Percentiles rank a stretch among this genome's conserved stretches.
Conservation (phyloP, 2,329 filamentous ascomycete species). For the Sporothrix inflata region DNA sequence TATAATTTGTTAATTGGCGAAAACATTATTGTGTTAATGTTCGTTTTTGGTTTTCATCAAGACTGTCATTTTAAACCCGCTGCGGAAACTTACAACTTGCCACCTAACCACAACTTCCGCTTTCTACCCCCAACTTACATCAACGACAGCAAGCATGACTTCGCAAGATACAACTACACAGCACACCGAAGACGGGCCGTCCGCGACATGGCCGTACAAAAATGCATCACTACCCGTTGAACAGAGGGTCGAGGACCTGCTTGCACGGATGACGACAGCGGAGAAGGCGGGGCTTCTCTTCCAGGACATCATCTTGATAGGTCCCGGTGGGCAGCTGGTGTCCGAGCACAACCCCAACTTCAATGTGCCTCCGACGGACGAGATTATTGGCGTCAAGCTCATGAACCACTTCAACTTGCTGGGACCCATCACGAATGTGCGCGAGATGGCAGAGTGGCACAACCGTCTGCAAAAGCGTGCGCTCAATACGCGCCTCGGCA, state of each 20-base stretch:
- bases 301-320: slow-evolving; percentile 16
- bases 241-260: background rate
- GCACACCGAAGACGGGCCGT: background rate
- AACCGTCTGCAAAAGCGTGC: background rate
- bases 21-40: too few species aligned
- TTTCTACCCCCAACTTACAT: background rate
- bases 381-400: background rate
- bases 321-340: background rate
- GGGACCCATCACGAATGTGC: background rate
- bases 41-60: background rate
- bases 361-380: slow-evolving; percentile 30
- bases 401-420: background rate
- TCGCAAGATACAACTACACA: background rate
- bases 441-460: background rate
- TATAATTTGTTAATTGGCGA: too few species aligned
- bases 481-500: background rate
- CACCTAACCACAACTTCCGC: background rate
- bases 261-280: background rate
- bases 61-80: too few species aligned
- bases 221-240: background rate
- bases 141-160: background rate
- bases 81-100: background rate
- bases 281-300: slow-evolving; percentile 13
- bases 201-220: background rate
- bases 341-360: background rate